These are phyloP conservation scores for Gomphus sp. DNA, from an alignment of 1,284 basidiomycete genomes.

Conservation along the genomic window DNA sequence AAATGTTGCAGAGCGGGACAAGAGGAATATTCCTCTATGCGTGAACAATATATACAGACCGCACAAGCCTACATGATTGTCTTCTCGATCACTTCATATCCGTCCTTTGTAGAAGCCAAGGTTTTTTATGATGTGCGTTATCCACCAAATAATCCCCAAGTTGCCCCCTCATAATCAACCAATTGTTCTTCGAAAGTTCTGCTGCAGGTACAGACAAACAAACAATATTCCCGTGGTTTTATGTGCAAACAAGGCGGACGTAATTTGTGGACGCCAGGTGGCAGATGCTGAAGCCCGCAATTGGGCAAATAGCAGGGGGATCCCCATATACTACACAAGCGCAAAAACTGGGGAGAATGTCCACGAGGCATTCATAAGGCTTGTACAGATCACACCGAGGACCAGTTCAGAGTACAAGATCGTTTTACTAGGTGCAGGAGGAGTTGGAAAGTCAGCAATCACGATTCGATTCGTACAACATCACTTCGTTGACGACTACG, in stretches of 20 bases:
- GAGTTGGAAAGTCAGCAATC: slow-evolving; percentile 19
- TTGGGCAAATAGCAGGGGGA: not conserved
- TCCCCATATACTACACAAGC: slow-evolving; percentile 5
- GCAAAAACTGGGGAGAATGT: slow-evolving; percentile 8
- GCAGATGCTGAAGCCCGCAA: not conserved
- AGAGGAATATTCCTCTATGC: slow-evolving; percentile 8
- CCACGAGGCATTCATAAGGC: slow-evolving; percentile 7
- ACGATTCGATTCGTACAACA: not conserved
- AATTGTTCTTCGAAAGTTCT: not conserved
- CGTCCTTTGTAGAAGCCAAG: slow-evolving; percentile 1
- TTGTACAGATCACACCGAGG: slow-evolving; percentile 6
- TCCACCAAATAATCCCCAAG: not conserved
- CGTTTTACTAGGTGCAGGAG: slow-evolving; percentile 41
- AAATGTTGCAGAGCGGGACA: slow-evolving; percentile 4
- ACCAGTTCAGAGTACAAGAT: slow-evolving; percentile 22
- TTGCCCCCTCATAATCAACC: not conserved
- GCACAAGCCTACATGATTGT: slow-evolving; percentile 1
- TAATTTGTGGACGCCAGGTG: not conserved
- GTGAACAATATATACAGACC: not conserved
- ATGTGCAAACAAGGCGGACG: slow-evolving; percentile 4
- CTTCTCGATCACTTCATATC: not conserved
- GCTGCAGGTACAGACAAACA: not conserved
- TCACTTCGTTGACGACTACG: slow-evolving; percentile 6
- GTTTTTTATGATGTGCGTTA: not conserved
- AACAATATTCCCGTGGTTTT: not conserved